These are phyloP conservation scores for Podospora anserina DNA, from an alignment of 495 filamentous ascomycete species.

Conservation along the genomic window DNA sequence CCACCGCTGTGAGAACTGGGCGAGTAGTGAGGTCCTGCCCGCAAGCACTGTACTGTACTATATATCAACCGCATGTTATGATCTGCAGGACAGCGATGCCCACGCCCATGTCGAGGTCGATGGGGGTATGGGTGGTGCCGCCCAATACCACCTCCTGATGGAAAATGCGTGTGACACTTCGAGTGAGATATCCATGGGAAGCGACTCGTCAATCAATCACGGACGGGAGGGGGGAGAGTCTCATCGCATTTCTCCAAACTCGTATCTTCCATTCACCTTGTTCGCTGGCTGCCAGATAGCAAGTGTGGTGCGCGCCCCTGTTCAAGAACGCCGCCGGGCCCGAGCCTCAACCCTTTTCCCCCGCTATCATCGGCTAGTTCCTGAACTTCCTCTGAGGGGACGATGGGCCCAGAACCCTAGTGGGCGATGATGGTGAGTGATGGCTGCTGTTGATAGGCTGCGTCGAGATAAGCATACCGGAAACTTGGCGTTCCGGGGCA, in stretches of 20 bases:
- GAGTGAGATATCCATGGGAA: not conserved
- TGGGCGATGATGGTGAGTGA: constrained; percentile 1
- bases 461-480: constrained; percentile 1
- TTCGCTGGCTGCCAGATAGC: not conserved
- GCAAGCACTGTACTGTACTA: not conserved
- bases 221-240: not conserved
- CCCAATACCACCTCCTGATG: constrained; percentile 1
- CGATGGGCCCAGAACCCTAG: not conserved
- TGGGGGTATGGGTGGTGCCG: not conserved
- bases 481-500: constrained; percentile 9
- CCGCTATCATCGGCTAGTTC: not conserved
- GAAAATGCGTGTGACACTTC: not conserved
- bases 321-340: not conserved
- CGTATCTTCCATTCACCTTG: not conserved
- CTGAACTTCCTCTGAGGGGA: not conserved
- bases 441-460: constrained; percentile 6
- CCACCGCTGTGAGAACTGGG: not conserved
- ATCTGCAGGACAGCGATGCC: not conserved
- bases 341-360: constrained; percentile 1
- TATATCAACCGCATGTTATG: constrained; percentile 3
- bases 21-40: not conserved
- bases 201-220: not conserved
- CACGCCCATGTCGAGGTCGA: not conserved
- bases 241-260: not conserved
- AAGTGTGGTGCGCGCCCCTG: not conserved